Base-by-base conservation (phyloP, 495 filamentous ascomycete genomes). In the Glutinoglossum americanum region DNA sequence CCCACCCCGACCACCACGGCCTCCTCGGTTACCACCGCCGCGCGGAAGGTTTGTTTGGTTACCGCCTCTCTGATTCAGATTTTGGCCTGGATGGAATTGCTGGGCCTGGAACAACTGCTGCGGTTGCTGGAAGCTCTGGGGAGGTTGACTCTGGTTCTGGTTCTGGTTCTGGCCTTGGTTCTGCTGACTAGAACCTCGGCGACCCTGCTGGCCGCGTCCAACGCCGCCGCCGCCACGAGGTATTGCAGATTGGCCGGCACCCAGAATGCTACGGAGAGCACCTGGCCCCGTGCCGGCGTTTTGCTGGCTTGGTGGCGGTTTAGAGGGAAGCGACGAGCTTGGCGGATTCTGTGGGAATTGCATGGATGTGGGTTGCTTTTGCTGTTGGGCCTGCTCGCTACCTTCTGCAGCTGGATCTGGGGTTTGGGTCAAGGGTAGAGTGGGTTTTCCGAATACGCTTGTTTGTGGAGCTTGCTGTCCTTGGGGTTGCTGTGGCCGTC, bases 1-100 rank as follows among this genome's bases (percentile, higher is more conserved):
- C 30, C 72, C 74, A 30, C 75, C 73, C 59, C 80, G 73, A 56
- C 70, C 73, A 45, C 66, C 65, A 17, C 60, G 60, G 28, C 55
- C 64, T 41, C 66, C 66, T 49, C 68, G 66, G 9, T 63, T 62
- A 23, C 64, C 67, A 58, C 57, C 49, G 23, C 45, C 44, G 58
- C 58, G 55, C 64, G 65, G 58, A 65, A 67, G 17, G 58, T 33
- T 51, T 62, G 63, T 37, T 62, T 64, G 57, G 45, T 35, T 25
- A 8, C 49, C 49, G 28, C 33, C 28, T 59, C 57, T 37, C 27
- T 21, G 57, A 26, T 51, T 48, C 28, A 27, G 25, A 26, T 28
- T 37, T 17, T 21, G 57, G 15, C 37, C 28, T 44, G 59, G 25
- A 26, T 28, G 57, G 17, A 9, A 25, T 23, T 54, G 23, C 13